Percentiles rank a stretch among this genome's conserved stretches.
These are phyloP conservation scores for Ascochyta clinopodiicola DNA, from an alignment of 2,329 filamentous ascomycete species.

Conservation along the genomic window DNA sequence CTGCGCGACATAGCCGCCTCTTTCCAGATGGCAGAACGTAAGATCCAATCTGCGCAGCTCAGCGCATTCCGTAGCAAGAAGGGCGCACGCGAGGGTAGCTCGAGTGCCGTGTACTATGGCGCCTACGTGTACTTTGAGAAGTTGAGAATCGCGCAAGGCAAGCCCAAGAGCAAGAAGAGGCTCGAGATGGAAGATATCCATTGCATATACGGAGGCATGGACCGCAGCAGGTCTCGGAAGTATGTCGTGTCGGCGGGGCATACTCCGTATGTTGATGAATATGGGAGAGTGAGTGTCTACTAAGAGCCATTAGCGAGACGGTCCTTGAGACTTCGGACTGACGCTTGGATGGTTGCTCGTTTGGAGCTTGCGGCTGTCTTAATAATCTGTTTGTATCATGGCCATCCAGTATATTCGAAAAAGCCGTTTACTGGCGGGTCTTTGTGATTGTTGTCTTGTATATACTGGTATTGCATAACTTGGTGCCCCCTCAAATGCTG, in stretches of 20 bases:
- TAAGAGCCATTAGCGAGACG: not conserved
- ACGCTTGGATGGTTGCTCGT: not conserved
- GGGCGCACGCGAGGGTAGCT: constrained; percentile 58
- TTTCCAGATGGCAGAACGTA: constrained; percentile 44
- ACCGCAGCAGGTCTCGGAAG: not conserved
- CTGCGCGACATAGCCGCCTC: constrained; percentile 57
- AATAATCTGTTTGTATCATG: not conserved
- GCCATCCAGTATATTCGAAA: not conserved
- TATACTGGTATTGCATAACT: not conserved
- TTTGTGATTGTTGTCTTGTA: not conserved
- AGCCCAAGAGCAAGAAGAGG: constrained; percentile 60
- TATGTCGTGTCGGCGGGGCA: not conserved
- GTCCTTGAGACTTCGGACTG: not conserved
- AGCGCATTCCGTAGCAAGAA: constrained; percentile 59
- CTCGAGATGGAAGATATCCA: constrained; percentile 58
- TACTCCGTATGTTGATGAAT: too few species aligned
- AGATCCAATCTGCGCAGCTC: constrained; percentile 55
- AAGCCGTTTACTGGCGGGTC: not conserved
- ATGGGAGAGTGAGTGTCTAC: too few species aligned
- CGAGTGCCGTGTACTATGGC: constrained; percentile 59
- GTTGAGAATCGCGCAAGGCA: constrained; percentile 58
- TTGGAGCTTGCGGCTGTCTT: not conserved
- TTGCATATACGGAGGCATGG: constrained; percentile 8
- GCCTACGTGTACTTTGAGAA: constrained; percentile 68
- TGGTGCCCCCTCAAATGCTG: not conserved